Evolutionary conservation across 2,329 filamentous ascomycete species (phyloP).

Genomic region (Colletotrichum euphorbiae): DNA sequence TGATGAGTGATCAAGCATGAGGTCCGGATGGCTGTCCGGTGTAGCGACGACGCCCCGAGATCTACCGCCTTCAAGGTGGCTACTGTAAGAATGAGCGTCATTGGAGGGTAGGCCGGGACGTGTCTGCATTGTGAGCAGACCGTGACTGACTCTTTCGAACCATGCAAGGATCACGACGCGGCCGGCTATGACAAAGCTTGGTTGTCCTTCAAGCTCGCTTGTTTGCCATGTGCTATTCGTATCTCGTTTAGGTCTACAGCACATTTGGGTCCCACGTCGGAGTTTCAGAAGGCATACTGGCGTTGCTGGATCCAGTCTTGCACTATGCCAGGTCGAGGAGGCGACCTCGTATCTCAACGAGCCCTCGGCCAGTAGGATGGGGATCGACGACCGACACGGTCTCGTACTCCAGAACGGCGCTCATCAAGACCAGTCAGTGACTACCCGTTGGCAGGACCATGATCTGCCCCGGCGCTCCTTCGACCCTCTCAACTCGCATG

Average conservation of each 20-base stretch:
- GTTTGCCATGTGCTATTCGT: background rate
- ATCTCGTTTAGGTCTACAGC: background rate
- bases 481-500: slow-evolving; percentile 7
- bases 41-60: background rate
- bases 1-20: no score
- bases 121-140: background rate
- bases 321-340: slow-evolving; percentile 1
- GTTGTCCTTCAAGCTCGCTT: background rate
- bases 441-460: slow-evolving; percentile 31
- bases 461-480: no score
- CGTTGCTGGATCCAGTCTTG: background rate
- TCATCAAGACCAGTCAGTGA: slow-evolving; percentile 7
- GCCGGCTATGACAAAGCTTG: background rate
- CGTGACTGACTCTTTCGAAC: background rate
- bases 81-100: background rate
- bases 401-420: background rate
- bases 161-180: slow-evolving; percentile 1
- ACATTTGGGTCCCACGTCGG: background rate
- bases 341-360: slow-evolving; percentile 16
- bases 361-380: slow-evolving; percentile 15
- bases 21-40: background rate
- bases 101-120: background rate
- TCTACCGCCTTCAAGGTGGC: slow-evolving; percentile 2
- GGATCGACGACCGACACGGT: slow-evolving; percentile 19
- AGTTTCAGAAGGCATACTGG: background rate